These are phyloP conservation scores for Rhizophagus clarus DNA, from an alignment of 192 early-diverging fungal genomes.

Conservation along the genomic window DNA sequence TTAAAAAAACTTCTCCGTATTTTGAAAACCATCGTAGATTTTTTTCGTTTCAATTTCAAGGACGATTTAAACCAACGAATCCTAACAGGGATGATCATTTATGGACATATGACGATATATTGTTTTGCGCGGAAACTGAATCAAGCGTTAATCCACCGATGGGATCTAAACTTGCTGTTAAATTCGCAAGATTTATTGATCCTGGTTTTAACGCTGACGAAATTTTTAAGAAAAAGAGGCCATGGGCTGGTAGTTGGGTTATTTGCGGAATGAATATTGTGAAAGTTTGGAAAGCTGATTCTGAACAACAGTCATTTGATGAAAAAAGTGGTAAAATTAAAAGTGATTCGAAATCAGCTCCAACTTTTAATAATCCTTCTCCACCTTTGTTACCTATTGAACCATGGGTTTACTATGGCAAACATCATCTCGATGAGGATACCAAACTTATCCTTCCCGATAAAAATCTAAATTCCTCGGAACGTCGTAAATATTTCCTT, in stretches of 20 bases:
- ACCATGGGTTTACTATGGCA: constrained; percentile 33
- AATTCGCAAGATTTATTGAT: constrained; percentile 40
- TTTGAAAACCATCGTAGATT: constrained; percentile 36
- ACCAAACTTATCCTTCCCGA: neutral
- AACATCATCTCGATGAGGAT: constrained; percentile 33
- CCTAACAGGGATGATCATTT: constrained; percentile 15
- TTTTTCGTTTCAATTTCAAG: constrained; percentile 48
- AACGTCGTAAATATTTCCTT: constrained; percentile 37
- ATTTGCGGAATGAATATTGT: constrained; percentile 44
- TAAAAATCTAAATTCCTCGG: constrained; percentile 1
- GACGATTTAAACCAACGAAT: constrained; percentile 46
- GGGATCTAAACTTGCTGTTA: constrained; percentile 34
- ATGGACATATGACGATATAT: constrained; percentile 41
- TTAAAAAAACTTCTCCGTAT: constrained; percentile 29
- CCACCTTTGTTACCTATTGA: constrained; percentile 23
- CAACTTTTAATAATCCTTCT: neutral
- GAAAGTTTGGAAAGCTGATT: constrained; percentile 33
- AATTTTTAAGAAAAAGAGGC: constrained; percentile 30
- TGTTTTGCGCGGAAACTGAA: constrained; percentile 44
- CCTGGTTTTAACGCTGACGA: constrained; percentile 40
- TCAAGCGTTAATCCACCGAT: constrained; percentile 26
- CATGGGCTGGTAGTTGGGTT: constrained; percentile 43
- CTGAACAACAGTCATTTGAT: neutral
- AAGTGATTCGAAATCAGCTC: neutral
- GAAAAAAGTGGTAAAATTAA: neutral